Base-by-base conservation (phyloP, 2,329 filamentous ascomycete species). In the Phyllosticta citriasiana region DNA sequence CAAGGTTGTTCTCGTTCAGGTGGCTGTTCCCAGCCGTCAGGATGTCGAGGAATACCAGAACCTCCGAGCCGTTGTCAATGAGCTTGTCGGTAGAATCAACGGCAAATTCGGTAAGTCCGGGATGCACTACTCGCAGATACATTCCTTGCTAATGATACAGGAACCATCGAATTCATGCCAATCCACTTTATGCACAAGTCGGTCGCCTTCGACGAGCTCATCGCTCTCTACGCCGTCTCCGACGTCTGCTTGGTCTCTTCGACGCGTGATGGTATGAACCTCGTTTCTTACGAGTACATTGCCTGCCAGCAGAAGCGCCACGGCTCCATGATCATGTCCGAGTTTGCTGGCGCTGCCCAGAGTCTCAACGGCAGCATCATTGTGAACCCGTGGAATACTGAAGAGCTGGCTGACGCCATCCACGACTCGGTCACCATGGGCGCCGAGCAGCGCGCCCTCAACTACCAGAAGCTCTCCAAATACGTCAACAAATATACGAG, bases 31-130 rank as follows among this genome's bases (percentile, higher is more conserved):
- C 2, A 96, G 90, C 63, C 84, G 94, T 64, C 90, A 96, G 72
- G 94, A 97, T 70, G 94, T 97, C 61, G 94, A 97, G 70, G 94
- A 97, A 72, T 97, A 99, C 72, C 93, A 97, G 74, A 97, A 97
- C 71, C 81, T 99, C 40, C 87, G 93, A 27, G 91, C 92, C 22
- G 91, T 96, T 3, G 92, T 97, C 71, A 99, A 97, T 73, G 94
- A 99, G 78, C 83, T 97, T 10, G 93, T 97, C 14, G 94, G 94
- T 47, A 85, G 93, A 64, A 97, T 99, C 78, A 99, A 99, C 72
- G 94, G 94, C 70, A 91, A 89, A 72, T 97, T 97, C 70, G 92
- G 80, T 82, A 71, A 60, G 77, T 22, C 53, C n/a, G 35, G 3
- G n/a, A 22, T 12, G 2, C 3, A n/a, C n/a, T 16, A 51, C 4